These are phyloP conservation scores for Platismatia glauca DNA, from an alignment of 495 filamentous ascomycete genomes.

Conservation along the genomic window DNA sequence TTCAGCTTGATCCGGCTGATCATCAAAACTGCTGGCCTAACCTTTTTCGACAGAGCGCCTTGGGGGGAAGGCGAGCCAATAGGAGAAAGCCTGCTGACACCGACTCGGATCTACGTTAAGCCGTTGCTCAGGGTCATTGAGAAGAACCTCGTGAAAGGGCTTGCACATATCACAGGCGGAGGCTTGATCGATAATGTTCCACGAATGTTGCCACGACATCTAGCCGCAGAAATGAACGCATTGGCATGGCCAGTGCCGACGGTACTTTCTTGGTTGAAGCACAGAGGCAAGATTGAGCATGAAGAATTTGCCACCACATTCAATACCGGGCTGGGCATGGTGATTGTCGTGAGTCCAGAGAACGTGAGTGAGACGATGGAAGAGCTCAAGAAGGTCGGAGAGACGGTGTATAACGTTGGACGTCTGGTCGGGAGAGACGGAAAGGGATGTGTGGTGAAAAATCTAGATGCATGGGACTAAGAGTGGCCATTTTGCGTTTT, in stretches of 20 bases:
- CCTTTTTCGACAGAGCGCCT: conserved; percentile 60
- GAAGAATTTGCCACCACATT: neutral
- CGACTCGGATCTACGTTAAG: conserved; percentile 75
- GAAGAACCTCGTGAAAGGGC: conserved; percentile 62
- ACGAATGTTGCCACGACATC: neutral
- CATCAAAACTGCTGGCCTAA: conserved; percentile 59
- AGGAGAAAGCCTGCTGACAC: conserved; percentile 67
- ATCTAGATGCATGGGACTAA: conserved; percentile 61
- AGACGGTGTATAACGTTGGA: conserved; percentile 71
- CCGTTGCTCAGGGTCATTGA: conserved; percentile 55
- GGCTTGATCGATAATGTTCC: conserved; percentile 59
- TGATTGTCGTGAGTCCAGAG: conserved; percentile 60
- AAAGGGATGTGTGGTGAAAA: conserved; percentile 58
- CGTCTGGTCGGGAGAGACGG: conserved; percentile 45
- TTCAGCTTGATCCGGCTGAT: conserved; percentile 90
- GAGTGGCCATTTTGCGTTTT: neutral
- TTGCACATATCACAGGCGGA: conserved; percentile 94
- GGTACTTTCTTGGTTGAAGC: neutral
- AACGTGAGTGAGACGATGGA: conserved; percentile 44
- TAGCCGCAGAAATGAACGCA: neutral
- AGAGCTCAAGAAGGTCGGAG: conserved; percentile 54
- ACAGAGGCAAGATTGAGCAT: neutral
- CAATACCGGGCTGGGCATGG: conserved; percentile 65
- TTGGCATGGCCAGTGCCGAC: neutral
- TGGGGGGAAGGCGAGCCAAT: conserved; percentile 46